Conservation (phyloP, 208 protist species). For the Trichomonas vaginalis region DNA sequence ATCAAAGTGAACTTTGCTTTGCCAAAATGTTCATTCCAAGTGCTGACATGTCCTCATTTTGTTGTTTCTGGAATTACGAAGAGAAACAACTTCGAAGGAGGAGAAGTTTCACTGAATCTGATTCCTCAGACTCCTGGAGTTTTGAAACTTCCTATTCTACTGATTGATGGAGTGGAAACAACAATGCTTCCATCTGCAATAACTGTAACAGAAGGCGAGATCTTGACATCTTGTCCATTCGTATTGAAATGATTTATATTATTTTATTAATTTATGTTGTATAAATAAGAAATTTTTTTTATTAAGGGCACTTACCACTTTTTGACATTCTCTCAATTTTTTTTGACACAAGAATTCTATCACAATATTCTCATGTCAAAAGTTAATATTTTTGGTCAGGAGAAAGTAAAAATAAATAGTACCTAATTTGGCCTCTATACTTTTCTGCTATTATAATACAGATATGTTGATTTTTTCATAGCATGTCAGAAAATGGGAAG, state of each 20-base stretch:
- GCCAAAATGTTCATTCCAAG: neutral
- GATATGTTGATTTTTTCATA: no score
- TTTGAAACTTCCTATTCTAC: neutral
- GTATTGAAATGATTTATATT: neutral
- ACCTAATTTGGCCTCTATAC: no score
- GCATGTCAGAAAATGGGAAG: no score
- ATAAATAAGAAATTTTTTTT: no score
- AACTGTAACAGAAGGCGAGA: neutral
- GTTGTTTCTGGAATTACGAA: neutral
- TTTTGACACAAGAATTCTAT: no score
- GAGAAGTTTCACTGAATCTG: neutral
- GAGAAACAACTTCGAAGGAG: neutral
- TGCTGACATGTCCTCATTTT: neutral
- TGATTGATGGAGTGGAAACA: neutral
- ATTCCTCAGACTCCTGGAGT: neutral
- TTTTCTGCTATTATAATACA: no score
- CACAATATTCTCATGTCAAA: no score
- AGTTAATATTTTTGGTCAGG: no score
- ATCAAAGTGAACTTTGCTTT: neutral
- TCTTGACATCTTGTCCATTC: neutral
- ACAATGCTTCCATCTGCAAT: neutral
- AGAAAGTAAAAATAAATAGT: no score
- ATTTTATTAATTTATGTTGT: neutral
- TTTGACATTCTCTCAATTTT: no score
- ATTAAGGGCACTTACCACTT: no score